phyloP scores from a whole-genome alignment of 345 rosid genomes.

The Zanthoxylum bungeanum region DNA sequence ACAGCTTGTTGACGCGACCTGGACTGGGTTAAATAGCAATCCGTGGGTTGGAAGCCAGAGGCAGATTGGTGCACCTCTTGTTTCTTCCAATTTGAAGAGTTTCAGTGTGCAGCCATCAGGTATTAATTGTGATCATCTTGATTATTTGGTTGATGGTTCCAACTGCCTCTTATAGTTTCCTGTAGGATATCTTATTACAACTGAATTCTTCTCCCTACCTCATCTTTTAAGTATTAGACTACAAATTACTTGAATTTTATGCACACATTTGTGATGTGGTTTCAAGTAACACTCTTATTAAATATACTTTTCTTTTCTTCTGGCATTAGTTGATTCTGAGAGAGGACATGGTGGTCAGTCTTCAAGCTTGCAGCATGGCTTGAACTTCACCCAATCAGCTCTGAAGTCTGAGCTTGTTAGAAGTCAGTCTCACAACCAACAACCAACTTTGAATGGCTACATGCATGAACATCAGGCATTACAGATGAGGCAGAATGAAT shows the following conservation, averaged over 20 bases:
- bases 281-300: neutral
- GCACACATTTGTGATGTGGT: neutral
- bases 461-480: conserved; percentile 52
- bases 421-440: conserved; percentile 54
- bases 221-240: neutral
- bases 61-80: conserved; percentile 50
- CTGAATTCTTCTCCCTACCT: neutral
- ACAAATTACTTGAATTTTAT: conserved; percentile 3
- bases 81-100: conserved; percentile 56
- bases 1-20: conserved; percentile 56
- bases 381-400: conserved; percentile 46
- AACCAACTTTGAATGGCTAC: conserved; percentile 57
- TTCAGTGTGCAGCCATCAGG: conserved; percentile 59
- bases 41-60: conserved; percentile 56
- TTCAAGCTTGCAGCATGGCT: conserved; percentile 52
- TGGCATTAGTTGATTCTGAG: conserved; percentile 55
- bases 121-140: conserved; percentile 24
- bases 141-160: conserved; percentile 17
- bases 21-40: conserved; percentile 57
- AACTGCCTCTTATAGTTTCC: conserved; percentile 4
- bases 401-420: conserved; percentile 53
- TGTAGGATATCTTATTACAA: neutral
- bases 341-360: conserved; percentile 50
- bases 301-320: conserved; percentile 28
- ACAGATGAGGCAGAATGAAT: conserved; percentile 52